phyloP scores from a whole-genome alignment of 2,329 filamentous ascomycete species.

The Phyllosticta paracitricarpa region DNA sequence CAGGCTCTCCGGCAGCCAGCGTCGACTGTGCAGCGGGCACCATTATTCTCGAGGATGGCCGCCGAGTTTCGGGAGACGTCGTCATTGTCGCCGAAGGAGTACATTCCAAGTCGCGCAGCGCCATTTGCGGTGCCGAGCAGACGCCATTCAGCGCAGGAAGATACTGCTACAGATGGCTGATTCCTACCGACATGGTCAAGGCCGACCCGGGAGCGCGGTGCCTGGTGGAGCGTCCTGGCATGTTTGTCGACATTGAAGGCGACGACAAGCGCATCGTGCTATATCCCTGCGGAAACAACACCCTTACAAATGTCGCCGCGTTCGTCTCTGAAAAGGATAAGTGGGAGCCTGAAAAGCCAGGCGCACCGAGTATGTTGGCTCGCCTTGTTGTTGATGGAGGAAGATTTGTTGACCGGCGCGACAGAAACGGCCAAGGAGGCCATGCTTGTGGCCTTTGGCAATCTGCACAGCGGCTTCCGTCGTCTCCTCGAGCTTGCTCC shows the following conservation, averaged over 20 bases:
- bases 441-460: constrained; percentile 23
- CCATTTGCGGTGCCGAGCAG: constrained; percentile 21
- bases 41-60: constrained; percentile 38
- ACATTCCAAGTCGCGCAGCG: constrained; percentile 20
- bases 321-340: background rate
- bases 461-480: constrained; percentile 21
- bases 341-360: background rate
- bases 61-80: constrained; percentile 37
- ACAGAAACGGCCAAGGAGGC: constrained; percentile 30
- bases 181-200: constrained; percentile 35
- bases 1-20: constrained; percentile 33
- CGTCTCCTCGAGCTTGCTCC: constrained; percentile 31
- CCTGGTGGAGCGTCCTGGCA: constrained; percentile 28
- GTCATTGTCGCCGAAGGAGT: constrained; percentile 48
- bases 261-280: constrained; percentile 37
- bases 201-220: constrained; percentile 30
- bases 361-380: background rate
- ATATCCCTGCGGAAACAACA: constrained; percentile 39
- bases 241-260: constrained; percentile 36
- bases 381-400: too few species aligned
- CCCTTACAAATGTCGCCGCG: constrained; percentile 35
- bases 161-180: constrained; percentile 48
- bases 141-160: constrained; percentile 41
- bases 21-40: constrained; percentile 33
- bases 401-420: background rate